Evolutionary conservation across 2,329 filamentous ascomycete species (phyloP).

Genomic region (Monosporascus sp.): DNA sequence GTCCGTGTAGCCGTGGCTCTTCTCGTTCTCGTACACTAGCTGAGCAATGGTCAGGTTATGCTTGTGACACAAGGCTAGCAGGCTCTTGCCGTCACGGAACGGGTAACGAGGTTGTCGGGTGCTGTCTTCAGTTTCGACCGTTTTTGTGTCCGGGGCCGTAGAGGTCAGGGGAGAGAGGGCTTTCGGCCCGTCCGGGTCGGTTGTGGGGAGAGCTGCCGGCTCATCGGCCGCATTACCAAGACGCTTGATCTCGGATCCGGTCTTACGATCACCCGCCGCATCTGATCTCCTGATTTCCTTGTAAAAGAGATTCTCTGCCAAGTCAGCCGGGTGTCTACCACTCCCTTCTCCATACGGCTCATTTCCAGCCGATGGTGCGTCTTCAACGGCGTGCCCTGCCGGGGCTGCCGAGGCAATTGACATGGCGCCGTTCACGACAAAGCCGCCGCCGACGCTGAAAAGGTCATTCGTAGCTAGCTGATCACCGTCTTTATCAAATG

Average conservation of each 20-base stretch:
- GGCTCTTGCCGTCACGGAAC: constrained; percentile 41
- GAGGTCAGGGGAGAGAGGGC: constrained; percentile 6
- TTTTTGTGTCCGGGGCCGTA: constrained; percentile 8
- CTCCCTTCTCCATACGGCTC: constrained; percentile 18
- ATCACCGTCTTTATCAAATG: constrained; percentile 41
- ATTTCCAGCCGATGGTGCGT: constrained; percentile 9
- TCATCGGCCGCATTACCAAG: constrained; percentile 20
- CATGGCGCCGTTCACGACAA: constrained; percentile 45
- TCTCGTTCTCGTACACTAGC: constrained; percentile 47
- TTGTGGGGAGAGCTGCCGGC: constrained; percentile 8
- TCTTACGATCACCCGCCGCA: constrained; percentile 39
- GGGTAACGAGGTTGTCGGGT: constrained; percentile 37
- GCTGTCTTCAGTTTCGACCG: constrained; percentile 3
- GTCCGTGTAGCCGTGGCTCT: constrained; percentile 44
- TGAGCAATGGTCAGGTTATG: constrained; percentile 48
- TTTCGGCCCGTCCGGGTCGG: background rate
- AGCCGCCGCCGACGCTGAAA: constrained; percentile 48
- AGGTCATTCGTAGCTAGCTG: constrained; percentile 45
- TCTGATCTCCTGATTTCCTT: constrained; percentile 44
- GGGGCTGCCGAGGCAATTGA: constrained; percentile 32
- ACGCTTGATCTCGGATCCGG: constrained; percentile 37
- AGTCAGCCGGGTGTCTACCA: constrained; percentile 37
- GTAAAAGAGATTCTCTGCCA: constrained; percentile 48
- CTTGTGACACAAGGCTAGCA: constrained; percentile 41
- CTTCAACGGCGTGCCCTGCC: constrained; percentile 6